Conservation (phyloP, 1,284 basidiomycete species). For the Boletus semigastroideus region DNA sequence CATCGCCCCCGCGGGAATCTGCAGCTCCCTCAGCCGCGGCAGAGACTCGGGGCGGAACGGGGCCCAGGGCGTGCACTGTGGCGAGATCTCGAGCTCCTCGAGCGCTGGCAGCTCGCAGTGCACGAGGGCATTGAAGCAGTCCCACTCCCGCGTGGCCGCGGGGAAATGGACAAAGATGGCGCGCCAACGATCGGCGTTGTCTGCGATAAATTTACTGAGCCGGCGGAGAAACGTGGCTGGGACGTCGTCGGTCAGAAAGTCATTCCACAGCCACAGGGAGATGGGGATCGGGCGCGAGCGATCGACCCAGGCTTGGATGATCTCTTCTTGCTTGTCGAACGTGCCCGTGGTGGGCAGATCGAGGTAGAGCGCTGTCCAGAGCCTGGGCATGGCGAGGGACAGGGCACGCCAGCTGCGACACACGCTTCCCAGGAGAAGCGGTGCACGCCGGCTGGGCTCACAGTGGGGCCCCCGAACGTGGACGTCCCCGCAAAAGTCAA, state of each 20-base stretch:
- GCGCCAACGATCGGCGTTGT: conserved; percentile 30
- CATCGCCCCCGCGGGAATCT: conserved; percentile 31
- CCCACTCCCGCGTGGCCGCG: conserved; percentile 28
- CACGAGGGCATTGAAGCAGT: conserved; percentile 25
- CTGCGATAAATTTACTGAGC: conserved; percentile 16
- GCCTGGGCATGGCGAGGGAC: conserved; percentile 29
- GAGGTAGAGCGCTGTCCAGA: conserved; percentile 34
- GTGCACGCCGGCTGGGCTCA: conserved; percentile 30
- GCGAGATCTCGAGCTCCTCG: conserved; percentile 33
- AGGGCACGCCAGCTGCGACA: conserved; percentile 31
- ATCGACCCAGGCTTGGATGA: conserved; percentile 28
- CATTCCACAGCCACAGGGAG: conserved; percentile 31
- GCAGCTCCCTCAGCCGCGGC: conserved; percentile 24
- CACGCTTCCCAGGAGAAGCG: conserved; percentile 28
- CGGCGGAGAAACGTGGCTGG: conserved; percentile 26
- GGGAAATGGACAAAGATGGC: conserved; percentile 33
- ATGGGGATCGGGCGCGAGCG: conserved; percentile 27
- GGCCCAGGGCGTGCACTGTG: conserved; percentile 33
- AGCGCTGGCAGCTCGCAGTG: conserved; percentile 25
- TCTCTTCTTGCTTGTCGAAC: conserved; percentile 25
- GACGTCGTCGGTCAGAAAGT: conserved; percentile 33
- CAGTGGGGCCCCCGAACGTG: conserved; percentile 28
- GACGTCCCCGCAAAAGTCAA: conserved; percentile 33
- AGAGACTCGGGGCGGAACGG: conserved; percentile 30
- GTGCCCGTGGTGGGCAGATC: conserved; percentile 27